Conservation (phyloP, 208 protist species). For the Paratrypanosoma confusum region DNA sequence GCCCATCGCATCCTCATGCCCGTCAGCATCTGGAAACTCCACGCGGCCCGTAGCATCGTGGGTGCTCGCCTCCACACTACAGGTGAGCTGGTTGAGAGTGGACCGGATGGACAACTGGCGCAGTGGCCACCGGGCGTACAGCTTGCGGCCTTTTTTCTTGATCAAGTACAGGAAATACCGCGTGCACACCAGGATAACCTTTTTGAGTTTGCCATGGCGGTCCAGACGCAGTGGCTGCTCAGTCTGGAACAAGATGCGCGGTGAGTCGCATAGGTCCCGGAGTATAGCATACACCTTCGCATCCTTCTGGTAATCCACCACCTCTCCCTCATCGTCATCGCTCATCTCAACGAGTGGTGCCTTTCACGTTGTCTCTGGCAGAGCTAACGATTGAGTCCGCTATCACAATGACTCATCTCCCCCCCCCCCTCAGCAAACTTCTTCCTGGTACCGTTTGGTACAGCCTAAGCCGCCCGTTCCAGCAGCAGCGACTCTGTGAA, state of each 20-base stretch:
- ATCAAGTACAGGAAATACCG: conserved; percentile 74
- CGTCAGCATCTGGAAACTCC: not conserved
- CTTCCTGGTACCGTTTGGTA: no score
- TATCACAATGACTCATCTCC: no score
- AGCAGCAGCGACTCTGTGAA: no score
- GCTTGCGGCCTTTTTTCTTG: conserved; percentile 56
- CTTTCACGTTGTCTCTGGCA: no score
- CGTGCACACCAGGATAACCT: conserved; percentile 56
- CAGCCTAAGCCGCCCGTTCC: no score
- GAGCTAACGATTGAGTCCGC: no score
- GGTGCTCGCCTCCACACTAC: conserved; percentile 5
- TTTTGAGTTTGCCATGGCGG: conserved; percentile 30
- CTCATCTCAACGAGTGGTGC: no score
- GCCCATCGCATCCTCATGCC: not conserved
- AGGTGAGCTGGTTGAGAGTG: conserved; percentile 8
- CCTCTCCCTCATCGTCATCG: no score
- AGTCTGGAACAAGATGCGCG: conserved; percentile 54
- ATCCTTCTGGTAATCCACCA: conserved; percentile 1
- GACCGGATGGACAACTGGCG: conserved; percentile 30
- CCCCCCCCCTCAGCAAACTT: no score
- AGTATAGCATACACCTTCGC: conserved; percentile 54
- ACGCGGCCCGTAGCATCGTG: not conserved
- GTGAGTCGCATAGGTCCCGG: conserved; percentile 55
- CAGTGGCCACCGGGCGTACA: conserved; percentile 70
- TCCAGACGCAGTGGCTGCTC: conserved; percentile 25